Evolutionary conservation across 306 rosid species (phyloP), one percentile per base, ranked within the genome.

Genomic region (Oxytropis ochrocephala): DNA sequence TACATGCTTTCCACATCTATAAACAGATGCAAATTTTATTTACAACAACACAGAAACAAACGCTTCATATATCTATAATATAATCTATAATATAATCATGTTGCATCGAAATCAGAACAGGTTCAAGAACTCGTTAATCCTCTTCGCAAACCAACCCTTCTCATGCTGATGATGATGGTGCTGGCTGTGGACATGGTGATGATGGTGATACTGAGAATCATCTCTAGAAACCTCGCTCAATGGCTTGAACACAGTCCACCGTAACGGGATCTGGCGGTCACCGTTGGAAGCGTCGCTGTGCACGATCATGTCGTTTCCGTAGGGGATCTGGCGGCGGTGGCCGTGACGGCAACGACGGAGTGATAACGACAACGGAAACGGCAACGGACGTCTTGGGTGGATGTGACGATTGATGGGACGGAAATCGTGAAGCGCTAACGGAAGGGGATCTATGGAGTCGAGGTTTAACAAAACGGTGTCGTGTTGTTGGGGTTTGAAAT

Each of bases 281-380:
- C 2, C 36, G 30, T 0, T 13, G 29, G 10, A 3, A 11, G 18
- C 51, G 9, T 62, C 58, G 10, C 7, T 41, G 1, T 1, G 6
- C 0, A 68, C 8, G 65, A 77, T 77, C 49, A 36, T 46, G 59
- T 77, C 81, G 72, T 62, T 77, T 17, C 81, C 81, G 61, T 77
- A 77, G 11, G 67, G 52, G 72, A 77, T 70, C 77, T 77, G 58
- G 13, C 63, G 80, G 64, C 30, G 72, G 70, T 51, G 80, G n/a
- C 33, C 58, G 13, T 68, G 80, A 14, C 64, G 80, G 70, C 64
- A 75, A 7, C 70, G 70, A 30, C 64, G 76, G 71, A 51, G 57
- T 5, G 80, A 42, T 0, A 62, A 30, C 62, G 69, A 68, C 0
- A 72, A 5, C 8, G 27, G 43, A 13, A 53, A n/a, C 44, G 66